These are phyloP conservation scores for Boeremia exigua DNA, from an alignment of 2,329 filamentous ascomycete genomes.

Conservation along the genomic window DNA sequence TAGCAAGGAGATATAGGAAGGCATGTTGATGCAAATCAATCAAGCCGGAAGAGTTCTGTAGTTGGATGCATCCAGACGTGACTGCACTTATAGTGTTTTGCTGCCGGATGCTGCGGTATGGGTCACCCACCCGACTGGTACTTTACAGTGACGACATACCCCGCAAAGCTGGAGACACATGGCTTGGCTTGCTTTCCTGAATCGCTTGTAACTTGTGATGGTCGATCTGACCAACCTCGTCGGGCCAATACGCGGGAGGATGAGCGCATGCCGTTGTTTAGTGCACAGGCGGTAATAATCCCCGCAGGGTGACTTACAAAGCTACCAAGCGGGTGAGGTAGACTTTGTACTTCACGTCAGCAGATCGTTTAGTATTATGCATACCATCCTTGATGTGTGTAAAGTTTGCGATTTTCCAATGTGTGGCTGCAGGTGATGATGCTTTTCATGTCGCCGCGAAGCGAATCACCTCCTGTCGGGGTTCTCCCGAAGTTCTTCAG, in stretches of 20 bases:
- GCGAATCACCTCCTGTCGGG: background rate
- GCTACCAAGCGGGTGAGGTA: background rate
- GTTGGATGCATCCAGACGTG: too few relatives aligned
- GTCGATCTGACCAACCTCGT: background rate
- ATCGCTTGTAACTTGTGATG: background rate
- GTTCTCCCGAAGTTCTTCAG: background rate
- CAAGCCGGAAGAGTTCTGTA: background rate
- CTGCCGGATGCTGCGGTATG: background rate
- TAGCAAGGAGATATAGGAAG: background rate
- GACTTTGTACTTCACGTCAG: background rate
- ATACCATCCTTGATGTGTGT: background rate
- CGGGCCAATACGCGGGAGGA: conserved; percentile 7
- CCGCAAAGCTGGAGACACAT: background rate
- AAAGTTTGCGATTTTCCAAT: background rate
- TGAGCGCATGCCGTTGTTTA: background rate
- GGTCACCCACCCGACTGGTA: background rate
- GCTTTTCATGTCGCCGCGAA: background rate
- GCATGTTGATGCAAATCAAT: background rate
- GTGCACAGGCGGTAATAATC: background rate
- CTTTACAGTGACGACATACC: conserved; percentile 9
- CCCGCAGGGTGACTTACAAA: background rate
- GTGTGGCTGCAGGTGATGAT: background rate
- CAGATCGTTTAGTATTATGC: background rate
- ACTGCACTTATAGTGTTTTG: background rate
- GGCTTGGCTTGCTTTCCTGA: conserved; percentile 1